Percentiles rank a stretch among this genome's conserved stretches.
Conservation (phyloP, 371 early-diverging fungal species). For the Lichtheimia ramosa region DNA sequence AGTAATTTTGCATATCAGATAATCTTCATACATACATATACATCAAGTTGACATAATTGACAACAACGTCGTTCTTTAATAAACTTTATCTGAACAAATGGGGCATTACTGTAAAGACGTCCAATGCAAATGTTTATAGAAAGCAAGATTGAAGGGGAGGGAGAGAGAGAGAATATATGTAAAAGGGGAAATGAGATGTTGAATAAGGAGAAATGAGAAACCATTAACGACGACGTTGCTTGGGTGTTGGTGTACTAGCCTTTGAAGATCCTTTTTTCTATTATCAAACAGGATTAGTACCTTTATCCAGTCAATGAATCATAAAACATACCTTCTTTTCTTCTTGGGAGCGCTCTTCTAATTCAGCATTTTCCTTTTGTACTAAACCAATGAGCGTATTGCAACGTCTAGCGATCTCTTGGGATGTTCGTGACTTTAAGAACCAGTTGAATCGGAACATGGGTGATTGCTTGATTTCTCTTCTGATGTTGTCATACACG, state of each 20-base stretch:
- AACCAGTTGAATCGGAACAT: constrained; percentile 98
- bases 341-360: constrained; percentile 38
- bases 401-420: constrained; percentile 80
- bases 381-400: constrained; percentile 72
- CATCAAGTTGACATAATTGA: not conserved
- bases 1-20: not conserved
- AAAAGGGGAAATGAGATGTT: not conserved
- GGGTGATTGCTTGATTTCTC: constrained; percentile 80
- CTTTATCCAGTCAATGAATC: not conserved
- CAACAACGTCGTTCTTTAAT: too few species aligned
- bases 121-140: too few species aligned
- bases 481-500: constrained; percentile 87
- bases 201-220: too few species aligned
- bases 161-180: not conserved
- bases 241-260: constrained; percentile 14
- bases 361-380: constrained; percentile 59
- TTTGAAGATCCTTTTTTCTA: constrained; percentile 16
- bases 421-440: constrained; percentile 89
- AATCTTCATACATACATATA: not conserved
- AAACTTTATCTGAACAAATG: too few species aligned
- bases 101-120: too few species aligned
- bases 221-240: constrained; percentile 13
- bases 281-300: not conserved
- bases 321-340: constrained; percentile 30
- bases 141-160: too few species aligned